These are phyloP conservation scores for Plasmodium fragile DNA, from an alignment of 169 alveolate species.

Conservation along the genomic window DNA sequence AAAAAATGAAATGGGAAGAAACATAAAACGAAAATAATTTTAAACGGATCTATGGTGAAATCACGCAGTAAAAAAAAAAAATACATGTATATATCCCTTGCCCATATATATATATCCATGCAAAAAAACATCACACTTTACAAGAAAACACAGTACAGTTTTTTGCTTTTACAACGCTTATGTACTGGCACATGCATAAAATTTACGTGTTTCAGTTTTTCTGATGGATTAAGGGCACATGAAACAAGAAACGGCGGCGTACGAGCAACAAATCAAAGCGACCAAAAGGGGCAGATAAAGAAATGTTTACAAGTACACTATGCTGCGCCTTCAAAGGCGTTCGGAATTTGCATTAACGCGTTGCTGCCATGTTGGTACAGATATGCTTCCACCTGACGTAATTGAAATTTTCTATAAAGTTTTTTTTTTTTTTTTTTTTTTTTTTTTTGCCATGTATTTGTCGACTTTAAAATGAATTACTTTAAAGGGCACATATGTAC, in stretches of 20 bases:
- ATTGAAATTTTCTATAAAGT: not conserved
- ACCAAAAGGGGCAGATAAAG: not conserved
- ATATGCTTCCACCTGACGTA: not conserved
- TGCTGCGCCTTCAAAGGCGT: not conserved
- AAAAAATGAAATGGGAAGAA: not conserved
- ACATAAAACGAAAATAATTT: not conserved
- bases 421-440: not conserved
- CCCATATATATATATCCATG: not conserved
- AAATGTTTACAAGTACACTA: conserved; percentile 2
- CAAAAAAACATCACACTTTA: not conserved
- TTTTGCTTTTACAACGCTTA: not conserved
- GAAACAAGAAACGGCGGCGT: not conserved
- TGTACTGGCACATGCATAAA: not conserved
- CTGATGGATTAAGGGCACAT: not conserved
- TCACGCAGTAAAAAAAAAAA: not conserved
- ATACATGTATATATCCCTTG: not conserved
- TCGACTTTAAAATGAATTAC: not conserved
- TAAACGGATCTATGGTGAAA: not conserved
- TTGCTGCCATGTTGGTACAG: not conserved
- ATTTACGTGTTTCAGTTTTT: not conserved
- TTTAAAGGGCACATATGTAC: not conserved
- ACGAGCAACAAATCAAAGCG: not conserved
- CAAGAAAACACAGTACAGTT: not conserved
- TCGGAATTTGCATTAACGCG: not conserved
- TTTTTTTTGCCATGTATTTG: not conserved